These are phyloP conservation scores for Pilatotrama ljubarskyi DNA, from an alignment of 768 basidiomycete species.

Conservation along the genomic window DNA sequence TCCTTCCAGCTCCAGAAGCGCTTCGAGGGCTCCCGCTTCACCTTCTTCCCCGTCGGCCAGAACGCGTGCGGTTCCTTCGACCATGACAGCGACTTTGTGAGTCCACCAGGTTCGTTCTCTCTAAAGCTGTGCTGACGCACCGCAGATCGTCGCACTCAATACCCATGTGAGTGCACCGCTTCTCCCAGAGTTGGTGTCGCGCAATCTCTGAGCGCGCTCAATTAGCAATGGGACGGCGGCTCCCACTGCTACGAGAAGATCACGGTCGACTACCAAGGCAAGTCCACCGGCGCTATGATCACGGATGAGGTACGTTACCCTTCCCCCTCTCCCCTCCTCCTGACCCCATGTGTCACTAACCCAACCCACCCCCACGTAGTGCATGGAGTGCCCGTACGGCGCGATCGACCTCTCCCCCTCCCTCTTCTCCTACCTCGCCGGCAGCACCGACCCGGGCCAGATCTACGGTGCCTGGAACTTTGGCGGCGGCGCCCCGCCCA, in stretches of 20 bases:
- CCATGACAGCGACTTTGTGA: conserved; percentile 22
- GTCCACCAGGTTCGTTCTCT: background rate
- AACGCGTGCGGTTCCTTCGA: conserved; percentile 23
- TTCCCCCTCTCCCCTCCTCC: background rate
- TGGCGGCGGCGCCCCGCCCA: conserved; percentile 33
- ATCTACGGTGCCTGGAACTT: conserved; percentile 64
- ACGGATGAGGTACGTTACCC: conserved; percentile 54
- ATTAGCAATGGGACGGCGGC: conserved; percentile 56
- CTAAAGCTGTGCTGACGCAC: background rate
- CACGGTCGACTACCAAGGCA: conserved; percentile 60
- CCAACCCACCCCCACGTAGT: conserved; percentile 37
- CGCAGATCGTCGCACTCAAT: conserved; percentile 56
- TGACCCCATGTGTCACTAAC: background rate
- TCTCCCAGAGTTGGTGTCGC: background rate
- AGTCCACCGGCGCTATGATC: conserved; percentile 55
- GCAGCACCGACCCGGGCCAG: conserved; percentile 44
- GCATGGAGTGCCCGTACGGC: conserved; percentile 59
- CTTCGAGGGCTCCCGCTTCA: conserved; percentile 21
- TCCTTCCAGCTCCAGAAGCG: conserved; percentile 6
- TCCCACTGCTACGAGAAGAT: conserved; percentile 60
- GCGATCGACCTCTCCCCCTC: conserved; percentile 64
- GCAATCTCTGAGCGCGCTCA: background rate
- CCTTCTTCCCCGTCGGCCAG: conserved; percentile 17
- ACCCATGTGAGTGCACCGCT: conserved; percentile 25
- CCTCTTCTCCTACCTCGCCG: conserved; percentile 55